Evolutionary conservation across 1,284 basidiomycete species (phyloP).

Genomic region (Apiotrichum veenhuisii): DNA sequence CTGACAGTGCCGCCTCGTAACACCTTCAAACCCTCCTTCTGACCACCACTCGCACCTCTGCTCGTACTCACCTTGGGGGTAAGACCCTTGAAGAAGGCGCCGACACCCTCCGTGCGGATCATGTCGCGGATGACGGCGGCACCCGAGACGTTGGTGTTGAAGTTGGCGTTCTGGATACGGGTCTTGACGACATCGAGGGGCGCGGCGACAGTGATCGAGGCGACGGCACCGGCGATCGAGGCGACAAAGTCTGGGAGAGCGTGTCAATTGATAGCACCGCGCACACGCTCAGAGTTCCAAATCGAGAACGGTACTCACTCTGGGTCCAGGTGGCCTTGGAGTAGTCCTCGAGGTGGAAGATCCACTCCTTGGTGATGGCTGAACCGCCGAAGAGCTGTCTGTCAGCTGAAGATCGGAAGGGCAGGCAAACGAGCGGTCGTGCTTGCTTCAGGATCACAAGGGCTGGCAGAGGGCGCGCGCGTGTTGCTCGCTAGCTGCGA

Average conservation of each 20-base stretch:
- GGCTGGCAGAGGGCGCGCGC: no score
- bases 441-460: no score
- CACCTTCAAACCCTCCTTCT: no score
- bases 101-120: constrained; percentile 75
- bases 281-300: no score
- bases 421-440: no score
- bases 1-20: no score
- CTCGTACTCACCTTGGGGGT: constrained; percentile 72
- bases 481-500: no score
- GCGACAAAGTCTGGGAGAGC: constrained; percentile 69
- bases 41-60: no score
- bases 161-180: constrained; percentile 96
- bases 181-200: constrained; percentile 96
- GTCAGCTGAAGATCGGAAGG: no score
- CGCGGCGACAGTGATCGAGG: constrained; percentile 92
- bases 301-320: constrained; percentile 53
- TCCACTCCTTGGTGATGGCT: constrained; percentile 88
- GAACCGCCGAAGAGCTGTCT: constrained; percentile 88
- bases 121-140: constrained; percentile 81
- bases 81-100: constrained; percentile 94
- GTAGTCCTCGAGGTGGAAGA: constrained; percentile 85
- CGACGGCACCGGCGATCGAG: constrained; percentile 87
- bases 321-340: constrained; percentile 89
- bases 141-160: constrained; percentile 83
- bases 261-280: not conserved